Evolutionary conservation across 1,284 basidiomycete genomes (phyloP).

Genomic region (Phellopilus nigrolimitatus): DNA sequence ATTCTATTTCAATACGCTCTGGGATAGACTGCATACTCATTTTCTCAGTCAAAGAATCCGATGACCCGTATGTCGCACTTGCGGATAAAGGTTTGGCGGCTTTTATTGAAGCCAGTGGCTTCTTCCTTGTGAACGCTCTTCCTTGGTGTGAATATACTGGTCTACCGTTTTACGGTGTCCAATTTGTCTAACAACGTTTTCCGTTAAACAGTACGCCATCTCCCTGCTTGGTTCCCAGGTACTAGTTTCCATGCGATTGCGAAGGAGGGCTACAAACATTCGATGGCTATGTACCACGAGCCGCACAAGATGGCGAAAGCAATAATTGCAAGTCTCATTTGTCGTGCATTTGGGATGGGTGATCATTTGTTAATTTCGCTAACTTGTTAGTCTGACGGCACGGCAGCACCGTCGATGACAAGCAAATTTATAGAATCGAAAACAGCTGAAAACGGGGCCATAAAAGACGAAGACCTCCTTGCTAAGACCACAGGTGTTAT

Average conservation of each 20-base stretch:
- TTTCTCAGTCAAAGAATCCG: neutral
- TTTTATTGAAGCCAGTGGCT: slow-evolving; percentile 6
- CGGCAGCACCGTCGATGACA: slow-evolving; percentile 14
- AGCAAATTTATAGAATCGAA: slow-evolving; percentile 5
- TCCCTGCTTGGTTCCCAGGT: slow-evolving; percentile 19
- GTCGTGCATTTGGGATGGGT: neutral
- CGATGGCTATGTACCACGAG: neutral
- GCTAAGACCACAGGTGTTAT: neutral
- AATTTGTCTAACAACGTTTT: neutral
- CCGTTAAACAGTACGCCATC: slow-evolving; percentile 7
- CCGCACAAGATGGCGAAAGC: slow-evolving; percentile 11
- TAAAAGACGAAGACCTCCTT: slow-evolving; percentile 9
- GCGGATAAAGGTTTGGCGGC: slow-evolving; percentile 14
- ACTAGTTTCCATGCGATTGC: slow-evolving; percentile 3
- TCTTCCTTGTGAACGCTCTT: slow-evolving; percentile 13
- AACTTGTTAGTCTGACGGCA: slow-evolving; percentile 4
- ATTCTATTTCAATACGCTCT: neutral
- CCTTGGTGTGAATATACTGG: neutral
- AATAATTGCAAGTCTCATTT: neutral
- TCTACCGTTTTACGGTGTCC: neutral
- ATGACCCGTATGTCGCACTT: slow-evolving; percentile 20
- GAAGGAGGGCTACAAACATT: neutral
- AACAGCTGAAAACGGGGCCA: neutral
- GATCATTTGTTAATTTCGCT: neutral
- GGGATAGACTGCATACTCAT: neutral